A percentile compares a stretch with the other conserved stretches of the same genome.
phyloP scores from a whole-genome alignment of 306 rosid species.

The Prunus persica region DNA sequence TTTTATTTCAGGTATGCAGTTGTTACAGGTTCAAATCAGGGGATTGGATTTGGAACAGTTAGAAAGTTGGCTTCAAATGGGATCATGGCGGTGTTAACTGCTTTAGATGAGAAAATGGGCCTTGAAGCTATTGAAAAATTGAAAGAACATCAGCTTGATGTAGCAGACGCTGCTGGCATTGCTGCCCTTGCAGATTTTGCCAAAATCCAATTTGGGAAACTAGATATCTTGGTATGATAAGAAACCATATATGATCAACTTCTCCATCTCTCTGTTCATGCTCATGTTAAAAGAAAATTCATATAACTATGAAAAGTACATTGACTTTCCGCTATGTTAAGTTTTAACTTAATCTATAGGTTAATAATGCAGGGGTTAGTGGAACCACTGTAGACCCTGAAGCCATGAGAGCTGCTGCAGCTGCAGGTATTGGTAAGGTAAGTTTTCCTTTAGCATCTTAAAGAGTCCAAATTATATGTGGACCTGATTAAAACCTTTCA shows the following conservation, averaged over 20 bases:
- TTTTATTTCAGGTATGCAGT: conserved; percentile 1
- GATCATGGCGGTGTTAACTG: not conserved
- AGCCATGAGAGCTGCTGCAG: too few relatives aligned
- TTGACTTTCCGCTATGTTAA: too few relatives aligned
- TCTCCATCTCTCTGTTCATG: too few relatives aligned
- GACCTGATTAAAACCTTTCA: too few relatives aligned
- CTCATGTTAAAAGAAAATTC: too few relatives aligned
- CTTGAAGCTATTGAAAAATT: conserved; percentile 11
- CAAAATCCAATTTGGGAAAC: conserved; percentile 12
- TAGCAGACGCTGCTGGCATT: not conserved
- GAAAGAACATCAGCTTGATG: conserved; percentile 19
- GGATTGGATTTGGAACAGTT: conserved; percentile 8
- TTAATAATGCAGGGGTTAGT: too few relatives aligned
- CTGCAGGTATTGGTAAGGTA: not conserved
- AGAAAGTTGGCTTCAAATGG: conserved; percentile 20
- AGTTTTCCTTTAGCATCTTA: too few relatives aligned
- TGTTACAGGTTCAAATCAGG: conserved; percentile 21
- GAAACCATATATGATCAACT: too few relatives aligned
- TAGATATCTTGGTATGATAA: conserved; percentile 15
- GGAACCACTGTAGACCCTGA: too few relatives aligned
- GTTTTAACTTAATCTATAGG: too few relatives aligned
- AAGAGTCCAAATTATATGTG: too few relatives aligned
- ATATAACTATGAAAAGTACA: too few relatives aligned
- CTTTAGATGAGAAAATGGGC: conserved; percentile 11
- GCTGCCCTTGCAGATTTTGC: not conserved